Evolutionary conservation across 345 rosid genomes (phyloP).

Genomic region (Populus pruinosa): DNA sequence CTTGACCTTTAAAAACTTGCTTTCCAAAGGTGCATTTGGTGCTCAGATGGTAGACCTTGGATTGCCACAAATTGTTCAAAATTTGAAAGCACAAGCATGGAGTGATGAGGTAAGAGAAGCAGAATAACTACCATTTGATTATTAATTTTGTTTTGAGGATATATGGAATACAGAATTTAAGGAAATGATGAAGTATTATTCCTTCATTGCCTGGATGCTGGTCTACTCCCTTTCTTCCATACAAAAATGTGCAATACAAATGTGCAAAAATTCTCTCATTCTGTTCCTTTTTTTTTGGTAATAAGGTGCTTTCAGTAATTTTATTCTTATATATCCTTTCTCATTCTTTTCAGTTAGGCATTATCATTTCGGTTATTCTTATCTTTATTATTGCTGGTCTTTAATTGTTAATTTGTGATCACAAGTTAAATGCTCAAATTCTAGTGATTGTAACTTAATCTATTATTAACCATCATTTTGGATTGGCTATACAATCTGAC

Average conservation of each 20-base stretch:
- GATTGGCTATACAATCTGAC: not conserved
- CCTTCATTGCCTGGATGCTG: not conserved
- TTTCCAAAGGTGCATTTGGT: slow-evolving; percentile 79
- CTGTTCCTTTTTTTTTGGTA: not conserved
- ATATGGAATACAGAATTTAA: not conserved
- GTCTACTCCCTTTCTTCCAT: not conserved
- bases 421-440: too few relatives aligned
- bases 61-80: slow-evolving; percentile 82
- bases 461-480: not conserved
- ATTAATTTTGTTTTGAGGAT: not conserved
- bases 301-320: not conserved
- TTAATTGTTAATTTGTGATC: too few relatives aligned
- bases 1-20: slow-evolving; percentile 77
- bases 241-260: too few relatives aligned
- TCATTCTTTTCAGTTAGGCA: too few relatives aligned
- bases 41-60: slow-evolving; percentile 97
- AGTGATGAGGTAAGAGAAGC: slow-evolving; percentile 79
- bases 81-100: slow-evolving; percentile 93
- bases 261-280: not conserved
- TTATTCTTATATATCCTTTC: not conserved
- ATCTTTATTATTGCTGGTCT: too few relatives aligned
- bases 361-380: too few relatives aligned
- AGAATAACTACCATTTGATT: not conserved
- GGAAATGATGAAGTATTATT: not conserved
- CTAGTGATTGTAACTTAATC: too few relatives aligned